Evolutionary conservation across 768 basidiomycete genomes (phyloP), one percentile per base, ranked within the genome.

Genomic region (Kwoniella mangroviensis): DNA sequence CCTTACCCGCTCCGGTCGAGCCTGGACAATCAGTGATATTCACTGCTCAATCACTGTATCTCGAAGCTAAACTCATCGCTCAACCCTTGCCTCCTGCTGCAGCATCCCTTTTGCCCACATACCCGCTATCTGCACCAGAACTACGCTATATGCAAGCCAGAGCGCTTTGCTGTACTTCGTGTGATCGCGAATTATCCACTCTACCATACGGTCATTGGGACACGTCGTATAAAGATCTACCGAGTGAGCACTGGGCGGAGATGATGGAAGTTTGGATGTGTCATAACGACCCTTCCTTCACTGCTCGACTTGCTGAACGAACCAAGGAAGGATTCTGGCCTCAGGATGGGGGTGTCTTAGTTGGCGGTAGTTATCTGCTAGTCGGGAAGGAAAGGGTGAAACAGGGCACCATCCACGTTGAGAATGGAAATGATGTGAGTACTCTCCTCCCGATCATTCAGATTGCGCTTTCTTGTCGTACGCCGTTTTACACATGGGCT

Each of bases 191-290:
- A 57, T 43, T 77, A n/a, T 34, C 65, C 10, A 58, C 65, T 34
- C 54, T 66, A 17, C 65, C 65, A 17, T 28, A 22, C 12, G 40
- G n/a, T 12, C 11, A 42, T 12, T 15, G 43, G 28, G 28, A 63
- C 40, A 28, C 17, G 67, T 58, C 49, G 53, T 98, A 92, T 82
- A 88, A 90, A 49, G 94, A 97, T 79, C 85, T 98, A 13, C 96
- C 96, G 3, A 94, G 92, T 4, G 95, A 98, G 79, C 91, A 98
- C 76, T 98, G 96, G 96, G 91, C 93, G 72, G 96, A 98, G 81
- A 89, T 98, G 17, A 89, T 98, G 21, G 96, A 98, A 72, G 91
- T 94, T 7, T 98, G 96, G 96, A 94, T 98, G 91, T 98, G 96
- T 77, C 96, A 98, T 82, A 83, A 89, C 10, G 94, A 97, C 77